These are phyloP conservation scores for Didymellaceae sp. DNA, from an alignment of 2,329 filamentous ascomycete genomes.

Conservation along the genomic window DNA sequence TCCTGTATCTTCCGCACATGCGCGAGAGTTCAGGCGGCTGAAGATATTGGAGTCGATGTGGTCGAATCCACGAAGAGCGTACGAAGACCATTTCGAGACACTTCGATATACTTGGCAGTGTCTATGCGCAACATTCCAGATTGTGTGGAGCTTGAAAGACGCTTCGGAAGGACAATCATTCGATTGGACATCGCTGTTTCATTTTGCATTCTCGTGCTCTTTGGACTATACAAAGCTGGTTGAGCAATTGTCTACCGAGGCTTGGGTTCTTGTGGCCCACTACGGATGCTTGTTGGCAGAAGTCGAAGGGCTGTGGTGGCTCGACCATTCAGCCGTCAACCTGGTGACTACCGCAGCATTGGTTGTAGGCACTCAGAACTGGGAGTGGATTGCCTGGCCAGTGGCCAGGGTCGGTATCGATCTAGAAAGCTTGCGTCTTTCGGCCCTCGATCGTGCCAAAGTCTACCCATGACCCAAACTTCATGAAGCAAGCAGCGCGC, in stretches of 20 bases:
- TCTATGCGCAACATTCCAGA: slow-evolving; percentile 29
- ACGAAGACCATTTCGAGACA: slow-evolving; percentile 35
- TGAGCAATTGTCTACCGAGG: slow-evolving; percentile 29
- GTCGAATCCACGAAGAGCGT: slow-evolving; percentile 26
- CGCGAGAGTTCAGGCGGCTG: slow-evolving; percentile 26
- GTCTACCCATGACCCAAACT: background rate
- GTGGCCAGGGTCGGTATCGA: slow-evolving; percentile 25
- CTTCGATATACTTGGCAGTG: slow-evolving; percentile 23
- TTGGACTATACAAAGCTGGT: slow-evolving; percentile 27
- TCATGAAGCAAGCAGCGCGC: background rate
- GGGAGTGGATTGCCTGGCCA: slow-evolving; percentile 36
- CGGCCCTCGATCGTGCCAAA: background rate
- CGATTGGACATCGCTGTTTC: slow-evolving; percentile 31
- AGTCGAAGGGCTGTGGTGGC: slow-evolving; percentile 27
- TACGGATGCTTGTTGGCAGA: slow-evolving; percentile 31
- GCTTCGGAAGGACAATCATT: slow-evolving; percentile 5
- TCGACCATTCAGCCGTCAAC: slow-evolving; percentile 26
- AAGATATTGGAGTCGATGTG: slow-evolving; percentile 30
- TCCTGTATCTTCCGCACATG: slow-evolving; percentile 19
- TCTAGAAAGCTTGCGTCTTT: slow-evolving; percentile 19
- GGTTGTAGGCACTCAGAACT: slow-evolving; percentile 30
- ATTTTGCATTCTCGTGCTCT: slow-evolving; percentile 25
- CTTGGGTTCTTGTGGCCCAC: slow-evolving; percentile 40
- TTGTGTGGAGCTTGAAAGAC: slow-evolving; percentile 30
- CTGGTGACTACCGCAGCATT: slow-evolving; percentile 32